Conservation (phyloP, 306 rosid species). For the Gillenia trifoliata region DNA sequence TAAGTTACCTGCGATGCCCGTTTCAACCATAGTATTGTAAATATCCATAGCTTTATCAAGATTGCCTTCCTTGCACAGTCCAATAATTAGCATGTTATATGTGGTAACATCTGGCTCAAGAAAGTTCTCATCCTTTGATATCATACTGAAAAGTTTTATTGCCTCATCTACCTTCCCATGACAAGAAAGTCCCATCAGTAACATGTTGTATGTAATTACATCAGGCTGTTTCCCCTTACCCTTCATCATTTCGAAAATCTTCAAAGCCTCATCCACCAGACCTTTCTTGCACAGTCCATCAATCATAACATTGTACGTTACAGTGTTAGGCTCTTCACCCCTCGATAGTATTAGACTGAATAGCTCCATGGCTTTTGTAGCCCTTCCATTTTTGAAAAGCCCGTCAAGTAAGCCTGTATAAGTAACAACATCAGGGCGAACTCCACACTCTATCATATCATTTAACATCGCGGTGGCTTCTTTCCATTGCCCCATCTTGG, state of each 20-base stretch:
- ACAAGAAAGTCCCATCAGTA: conserved; percentile 55
- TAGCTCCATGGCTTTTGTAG: conserved; percentile 40
- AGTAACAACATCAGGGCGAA: conserved; percentile 51
- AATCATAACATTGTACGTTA: conserved; percentile 63
- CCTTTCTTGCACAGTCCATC: conserved; percentile 78
- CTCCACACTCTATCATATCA: conserved; percentile 48
- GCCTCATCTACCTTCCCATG: conserved; percentile 61
- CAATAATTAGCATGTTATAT: conserved; percentile 47
- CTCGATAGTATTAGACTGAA: conserved; percentile 53
- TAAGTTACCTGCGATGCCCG: conserved; percentile 43
- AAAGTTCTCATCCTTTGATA: conserved; percentile 38
- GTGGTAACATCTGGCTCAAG: conserved; percentile 51
- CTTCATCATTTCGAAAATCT: conserved; percentile 52
- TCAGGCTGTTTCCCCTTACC: conserved; percentile 69
- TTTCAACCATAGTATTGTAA: conserved; percentile 52
- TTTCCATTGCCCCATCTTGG: conserved; percentile 55
- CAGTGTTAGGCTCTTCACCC: conserved; percentile 58
- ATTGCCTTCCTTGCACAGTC: conserved; percentile 57
- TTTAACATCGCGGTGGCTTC: conserved; percentile 55
- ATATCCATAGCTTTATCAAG: conserved; percentile 40
- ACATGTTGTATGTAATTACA: conserved; percentile 55
- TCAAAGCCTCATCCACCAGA: conserved; percentile 44
- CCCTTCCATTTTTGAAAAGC: conserved; percentile 65
- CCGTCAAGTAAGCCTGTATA: conserved; percentile 66
- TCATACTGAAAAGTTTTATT: conserved; percentile 40